Evolutionary conservation across 495 filamentous ascomycete species (phyloP).

Genomic region (Aspergillus wentii): DNA sequence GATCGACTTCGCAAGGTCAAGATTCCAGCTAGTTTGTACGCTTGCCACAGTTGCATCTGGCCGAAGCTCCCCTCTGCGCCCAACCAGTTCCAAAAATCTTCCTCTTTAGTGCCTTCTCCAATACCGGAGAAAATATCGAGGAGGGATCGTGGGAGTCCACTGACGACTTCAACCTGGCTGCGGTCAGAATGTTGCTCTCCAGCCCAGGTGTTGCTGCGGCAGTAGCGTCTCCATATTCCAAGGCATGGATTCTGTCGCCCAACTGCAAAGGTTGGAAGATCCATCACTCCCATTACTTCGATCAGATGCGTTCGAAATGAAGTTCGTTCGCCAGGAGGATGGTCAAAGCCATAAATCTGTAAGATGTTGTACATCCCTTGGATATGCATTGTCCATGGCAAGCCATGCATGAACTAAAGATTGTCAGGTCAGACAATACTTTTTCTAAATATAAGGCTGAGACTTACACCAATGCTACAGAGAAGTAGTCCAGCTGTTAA

Average conservation of each 20-base stretch:
- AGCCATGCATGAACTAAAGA: conserved; percentile 26
- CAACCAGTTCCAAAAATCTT: conserved; percentile 32
- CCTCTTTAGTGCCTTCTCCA: conserved; percentile 19
- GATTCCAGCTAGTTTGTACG: conserved; percentile 29
- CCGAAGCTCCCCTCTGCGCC: conserved; percentile 22
- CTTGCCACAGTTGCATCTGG: conserved; percentile 34
- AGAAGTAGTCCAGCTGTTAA: conserved; percentile 30
- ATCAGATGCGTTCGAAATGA: conserved; percentile 24
- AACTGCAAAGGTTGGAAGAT: conserved; percentile 24
- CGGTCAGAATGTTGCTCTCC: conserved; percentile 1
- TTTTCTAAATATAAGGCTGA: neutral
- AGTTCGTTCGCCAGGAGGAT: neutral
- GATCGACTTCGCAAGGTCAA: conserved; percentile 14
- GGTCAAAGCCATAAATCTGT: conserved; percentile 13
- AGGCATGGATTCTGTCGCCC: conserved; percentile 24
- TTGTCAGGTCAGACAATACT: neutral
- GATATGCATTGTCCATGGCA: conserved; percentile 35
- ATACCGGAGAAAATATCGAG: conserved; percentile 29
- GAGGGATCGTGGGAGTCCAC: conserved; percentile 26
- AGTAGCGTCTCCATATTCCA: conserved; percentile 28
- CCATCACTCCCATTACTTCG: conserved; percentile 37
- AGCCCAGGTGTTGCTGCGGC: conserved; percentile 12
- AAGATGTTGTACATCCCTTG: conserved; percentile 34
- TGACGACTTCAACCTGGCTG: conserved; percentile 23
- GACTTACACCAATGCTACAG: conserved; percentile 33